Conservation (phyloP, 2,329 filamentous ascomycete genomes). For the Fusarium drepaniforme region DNA sequence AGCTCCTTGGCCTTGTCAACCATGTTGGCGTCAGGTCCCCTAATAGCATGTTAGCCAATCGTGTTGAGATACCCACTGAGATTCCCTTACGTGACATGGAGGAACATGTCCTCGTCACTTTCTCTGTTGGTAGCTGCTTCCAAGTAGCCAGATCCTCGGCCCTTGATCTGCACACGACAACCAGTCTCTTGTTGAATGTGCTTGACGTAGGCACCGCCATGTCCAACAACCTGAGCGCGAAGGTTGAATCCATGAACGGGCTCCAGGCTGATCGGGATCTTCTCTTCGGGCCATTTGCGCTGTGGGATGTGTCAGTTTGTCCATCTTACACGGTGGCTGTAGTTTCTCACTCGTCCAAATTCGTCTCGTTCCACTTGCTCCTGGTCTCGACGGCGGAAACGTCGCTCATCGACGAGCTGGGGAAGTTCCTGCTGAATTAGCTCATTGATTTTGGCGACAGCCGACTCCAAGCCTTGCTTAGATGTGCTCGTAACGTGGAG, state of each 20-base stretch:
- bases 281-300: conserved; percentile 99
- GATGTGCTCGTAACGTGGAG: conserved; percentile 94
- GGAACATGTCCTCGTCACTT: conserved; percentile 95
- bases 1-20: conserved; percentile 89
- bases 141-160: conserved; percentile 92
- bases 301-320: conserved; percentile 53
- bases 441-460: conserved; percentile 90
- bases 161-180: conserved; percentile 98
- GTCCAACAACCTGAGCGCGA: conserved; percentile 94
- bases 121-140: conserved; percentile 90
- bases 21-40: conserved; percentile 87
- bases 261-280: conserved; percentile 90
- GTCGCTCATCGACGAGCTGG: conserved; percentile 92
- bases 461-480: conserved; percentile 91
- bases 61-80: not conserved
- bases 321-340: not conserved
- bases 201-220: conserved; percentile 95
- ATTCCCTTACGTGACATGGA: conserved; percentile 87
- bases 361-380: conserved; percentile 90
- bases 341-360: conserved; percentile 81
- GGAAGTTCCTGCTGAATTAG: conserved; percentile 97
- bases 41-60: conserved; percentile 56
- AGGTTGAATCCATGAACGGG: conserved; percentile 95
- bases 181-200: conserved; percentile 96
- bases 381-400: conserved; percentile 86